These are phyloP conservation scores for Trichosporon ovoides DNA, from an alignment of 1,284 basidiomycete species.

Conservation along the genomic window DNA sequence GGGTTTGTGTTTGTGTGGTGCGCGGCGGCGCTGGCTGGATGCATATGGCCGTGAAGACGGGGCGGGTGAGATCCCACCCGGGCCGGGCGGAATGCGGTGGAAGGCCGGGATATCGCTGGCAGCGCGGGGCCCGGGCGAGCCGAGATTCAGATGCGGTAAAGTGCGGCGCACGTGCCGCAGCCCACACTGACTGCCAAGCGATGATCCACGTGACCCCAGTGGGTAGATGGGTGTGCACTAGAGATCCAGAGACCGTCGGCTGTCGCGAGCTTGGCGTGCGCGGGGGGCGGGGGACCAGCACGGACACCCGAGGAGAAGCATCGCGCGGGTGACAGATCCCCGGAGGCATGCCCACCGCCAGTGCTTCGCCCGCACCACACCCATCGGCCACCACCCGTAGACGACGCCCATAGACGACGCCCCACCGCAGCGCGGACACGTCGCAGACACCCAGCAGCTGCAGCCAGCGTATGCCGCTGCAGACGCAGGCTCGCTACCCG, in stretches of 20 bases:
- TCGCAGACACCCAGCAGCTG: no score
- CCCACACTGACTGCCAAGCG: conserved; percentile 1
- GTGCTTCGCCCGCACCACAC: no score
- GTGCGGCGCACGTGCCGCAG: neutral
- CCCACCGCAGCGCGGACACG: no score
- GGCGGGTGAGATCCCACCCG: neutral
- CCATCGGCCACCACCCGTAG: no score
- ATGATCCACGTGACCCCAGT: neutral
- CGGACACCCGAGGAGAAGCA: no score
- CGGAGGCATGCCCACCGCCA: no score
- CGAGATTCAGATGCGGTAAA: neutral
- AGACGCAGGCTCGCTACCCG: no score
- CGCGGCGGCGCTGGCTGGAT: neutral
- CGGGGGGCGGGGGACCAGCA: no score
- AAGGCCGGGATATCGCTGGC: neutral
- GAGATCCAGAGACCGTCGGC: neutral
- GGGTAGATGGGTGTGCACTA: no score
- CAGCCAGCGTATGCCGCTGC: no score
- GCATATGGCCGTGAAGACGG: neutral
- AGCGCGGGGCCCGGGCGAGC: neutral
- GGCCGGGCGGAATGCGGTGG: neutral
- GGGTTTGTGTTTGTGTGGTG: neutral
- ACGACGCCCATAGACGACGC: no score
- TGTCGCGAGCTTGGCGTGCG: neutral
- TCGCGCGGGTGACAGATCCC: no score